These are phyloP conservation scores for Emericellopsis terricola DNA, from an alignment of 495 filamentous ascomycete genomes.

Conservation along the genomic window DNA sequence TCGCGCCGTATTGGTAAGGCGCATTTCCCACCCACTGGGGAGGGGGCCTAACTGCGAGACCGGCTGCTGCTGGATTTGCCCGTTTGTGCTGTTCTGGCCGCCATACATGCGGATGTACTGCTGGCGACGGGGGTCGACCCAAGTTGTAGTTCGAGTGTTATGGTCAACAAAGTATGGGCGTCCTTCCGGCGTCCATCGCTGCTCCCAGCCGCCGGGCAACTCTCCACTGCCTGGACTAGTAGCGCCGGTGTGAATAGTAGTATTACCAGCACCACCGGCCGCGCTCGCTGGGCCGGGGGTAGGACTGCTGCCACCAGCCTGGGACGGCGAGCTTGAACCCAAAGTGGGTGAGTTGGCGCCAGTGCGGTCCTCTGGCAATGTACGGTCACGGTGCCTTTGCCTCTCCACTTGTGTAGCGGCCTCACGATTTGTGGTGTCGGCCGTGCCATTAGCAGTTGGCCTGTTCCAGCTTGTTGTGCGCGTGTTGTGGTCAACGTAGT, in stretches of 20 bases:
- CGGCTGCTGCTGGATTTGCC: conserved; percentile 89
- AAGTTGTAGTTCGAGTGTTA: conserved; percentile 95
- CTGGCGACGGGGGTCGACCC: conserved; percentile 96
- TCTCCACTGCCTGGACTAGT: conserved; percentile 91
- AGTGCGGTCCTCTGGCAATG: conserved; percentile 88
- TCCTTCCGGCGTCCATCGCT: conserved; percentile 86
- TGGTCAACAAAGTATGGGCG: conserved; percentile 97
- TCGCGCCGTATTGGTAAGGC: conserved; percentile 88
- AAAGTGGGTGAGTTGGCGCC: conserved; percentile 82
- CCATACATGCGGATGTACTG: conserved; percentile 98
- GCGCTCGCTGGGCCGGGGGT: conserved; percentile 6
- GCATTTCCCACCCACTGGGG: conserved; percentile 98
- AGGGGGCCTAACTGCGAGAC: conserved; percentile 94
- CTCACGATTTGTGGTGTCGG: conserved; percentile 49
- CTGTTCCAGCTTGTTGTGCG: conserved; percentile 91
- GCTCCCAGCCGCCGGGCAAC: conserved; percentile 90
- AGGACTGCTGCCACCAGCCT: conserved; percentile 9
- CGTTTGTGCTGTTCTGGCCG: conserved; percentile 54
- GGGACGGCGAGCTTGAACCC: conserved; percentile 29
- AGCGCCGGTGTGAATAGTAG: conserved; percentile 78
- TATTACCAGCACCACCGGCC: conserved; percentile 30
- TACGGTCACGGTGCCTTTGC: conserved; percentile 83
- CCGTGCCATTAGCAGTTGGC: conserved; percentile 65
- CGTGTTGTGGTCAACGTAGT: conserved; percentile 98
- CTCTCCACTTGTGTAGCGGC: conserved; percentile 83